Conservation (phyloP, 805 yeast species). For the Zygosaccharomyces siamensis region DNA sequence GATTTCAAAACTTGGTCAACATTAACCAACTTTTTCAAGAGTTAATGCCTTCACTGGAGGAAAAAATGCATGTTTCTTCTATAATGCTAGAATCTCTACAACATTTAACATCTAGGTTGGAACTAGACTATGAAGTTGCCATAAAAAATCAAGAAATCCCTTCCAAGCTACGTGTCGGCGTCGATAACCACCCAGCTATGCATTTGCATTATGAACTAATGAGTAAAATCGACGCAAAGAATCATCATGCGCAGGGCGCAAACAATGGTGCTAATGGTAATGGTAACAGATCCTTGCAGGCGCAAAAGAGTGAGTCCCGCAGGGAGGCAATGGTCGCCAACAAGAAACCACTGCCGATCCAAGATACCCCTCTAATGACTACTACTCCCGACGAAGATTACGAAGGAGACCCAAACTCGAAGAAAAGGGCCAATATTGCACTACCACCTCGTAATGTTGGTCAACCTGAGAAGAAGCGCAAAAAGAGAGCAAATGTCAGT, state of each 20-base stretch:
- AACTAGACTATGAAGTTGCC: conserved; percentile 74
- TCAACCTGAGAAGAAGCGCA: conserved; percentile 26
- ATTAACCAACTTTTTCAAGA: conserved; percentile 49
- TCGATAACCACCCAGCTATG: conserved; percentile 88
- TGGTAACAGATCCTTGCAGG: conserved; percentile 52
- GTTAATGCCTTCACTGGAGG: conserved; percentile 87
- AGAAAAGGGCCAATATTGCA: conserved; percentile 16
- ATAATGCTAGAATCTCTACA: conserved; percentile 76
- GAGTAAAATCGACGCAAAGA: conserved; percentile 30
- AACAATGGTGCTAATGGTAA: conserved; percentile 8
- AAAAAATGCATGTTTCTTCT: conserved; percentile 95
- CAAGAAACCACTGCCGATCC: conserved; percentile 29
- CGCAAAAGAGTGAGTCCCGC: conserved; percentile 76
- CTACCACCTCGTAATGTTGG: conserved; percentile 18
- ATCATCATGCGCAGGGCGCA: conserved; percentile 11
- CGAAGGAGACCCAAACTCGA: conserved; percentile 12
- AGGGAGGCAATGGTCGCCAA: conserved; percentile 92
- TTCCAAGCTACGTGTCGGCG: conserved; percentile 68
- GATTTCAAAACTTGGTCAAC: conserved; percentile 28
- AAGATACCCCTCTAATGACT: conserved; percentile 17
- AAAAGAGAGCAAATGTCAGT: conserved; percentile 12
- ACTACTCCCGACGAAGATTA: conserved; percentile 10
- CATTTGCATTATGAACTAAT: conserved; percentile 36
- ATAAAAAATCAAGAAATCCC: conserved; percentile 73
- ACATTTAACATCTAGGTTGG: conserved; percentile 65